phyloP scores from a whole-genome alignment of 176 grass and related monocot genomes.

The Olyra latifolia region DNA sequence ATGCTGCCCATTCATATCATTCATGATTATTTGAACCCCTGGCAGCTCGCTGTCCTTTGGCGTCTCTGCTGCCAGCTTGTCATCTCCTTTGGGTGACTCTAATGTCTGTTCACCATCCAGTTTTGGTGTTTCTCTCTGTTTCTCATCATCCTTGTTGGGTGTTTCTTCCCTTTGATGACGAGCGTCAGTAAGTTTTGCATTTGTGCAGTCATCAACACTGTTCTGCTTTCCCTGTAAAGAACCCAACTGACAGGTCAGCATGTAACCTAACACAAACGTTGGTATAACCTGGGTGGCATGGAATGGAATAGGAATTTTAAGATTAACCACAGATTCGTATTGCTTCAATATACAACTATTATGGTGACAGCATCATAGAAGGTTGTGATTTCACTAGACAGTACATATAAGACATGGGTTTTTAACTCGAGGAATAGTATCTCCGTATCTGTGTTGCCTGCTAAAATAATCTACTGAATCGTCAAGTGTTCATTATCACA shows the following conservation, averaged over 20 bases:
- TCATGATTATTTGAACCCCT: background rate
- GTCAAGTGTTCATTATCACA: background rate
- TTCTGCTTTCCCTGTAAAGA: conserved; percentile 54
- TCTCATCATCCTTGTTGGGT: conserved; percentile 35
- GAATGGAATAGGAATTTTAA: background rate
- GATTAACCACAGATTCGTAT: background rate
- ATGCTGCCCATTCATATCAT: conserved; percentile 38
- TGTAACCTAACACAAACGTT: background rate
- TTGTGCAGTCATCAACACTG: conserved; percentile 34
- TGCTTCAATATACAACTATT: conserved; percentile 6
- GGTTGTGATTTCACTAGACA: background rate
- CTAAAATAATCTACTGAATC: background rate
- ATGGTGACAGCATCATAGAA: background rate
- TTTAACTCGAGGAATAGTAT: background rate
- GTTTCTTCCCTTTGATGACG: conserved; percentile 25
- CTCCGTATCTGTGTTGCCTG: background rate
- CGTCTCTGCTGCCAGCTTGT: background rate
- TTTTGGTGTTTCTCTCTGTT: conserved; percentile 23
- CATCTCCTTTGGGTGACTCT: conserved; percentile 26
- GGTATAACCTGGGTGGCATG: background rate
- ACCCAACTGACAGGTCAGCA: background rate
- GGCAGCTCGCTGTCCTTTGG: background rate
- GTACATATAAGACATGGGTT: background rate
- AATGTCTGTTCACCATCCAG: conserved; percentile 21
- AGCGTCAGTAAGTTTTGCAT: conserved; percentile 24